Base-by-base conservation (phyloP, 2,329 filamentous ascomycete species). In the Basipetospora sp. region DNA sequence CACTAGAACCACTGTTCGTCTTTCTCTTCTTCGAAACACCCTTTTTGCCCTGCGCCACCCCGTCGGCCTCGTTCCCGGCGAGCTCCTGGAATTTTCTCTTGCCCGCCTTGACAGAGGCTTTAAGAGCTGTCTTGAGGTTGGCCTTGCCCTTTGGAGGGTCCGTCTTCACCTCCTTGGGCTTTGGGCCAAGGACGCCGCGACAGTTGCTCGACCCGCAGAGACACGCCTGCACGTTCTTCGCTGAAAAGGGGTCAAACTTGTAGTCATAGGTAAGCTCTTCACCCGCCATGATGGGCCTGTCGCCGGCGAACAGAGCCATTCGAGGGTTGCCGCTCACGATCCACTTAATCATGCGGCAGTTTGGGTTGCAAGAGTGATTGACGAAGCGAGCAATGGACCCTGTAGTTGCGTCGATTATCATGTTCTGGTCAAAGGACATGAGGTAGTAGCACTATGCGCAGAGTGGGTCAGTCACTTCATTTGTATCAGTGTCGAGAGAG, bases 301-400 rank as follows among this genome's bases (percentile, higher is more conserved):
- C 81, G 22, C 88, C 88, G 10, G 90, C 90, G 54, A 98, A 98
- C 1, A 98, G 72, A 13, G 87, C 90, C 85, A 98, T 96, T 40
- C 90, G 77, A 30, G 88, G 88, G 55, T 93, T 86, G 19, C 87
- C 87, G 34, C 78, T 78, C 39, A 98, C 90, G 43, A 87, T 88
- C 85, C 86, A 94, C 57, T 94, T 96, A 51, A 93, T 85, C 87
- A 98, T 96, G 44, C 81, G 76, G 59, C 88, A 96, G 54, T 98
- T 98, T 3, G 90, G 90, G 41, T 83, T 80, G 60, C 90, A 98
- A 14, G 86, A 94, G 57, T 98, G 90, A 54, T 98, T 98, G 55
- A 98, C 87, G 56, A 98, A 98, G 40, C 90, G 81, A 50, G 90
- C 88, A 58, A 96, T 93, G 46, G 84, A 93, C 50, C 90, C 90